These are phyloP conservation scores for Cercospora brassicicola DNA, from an alignment of 2,329 filamentous ascomycete genomes.

Conservation along the genomic window DNA sequence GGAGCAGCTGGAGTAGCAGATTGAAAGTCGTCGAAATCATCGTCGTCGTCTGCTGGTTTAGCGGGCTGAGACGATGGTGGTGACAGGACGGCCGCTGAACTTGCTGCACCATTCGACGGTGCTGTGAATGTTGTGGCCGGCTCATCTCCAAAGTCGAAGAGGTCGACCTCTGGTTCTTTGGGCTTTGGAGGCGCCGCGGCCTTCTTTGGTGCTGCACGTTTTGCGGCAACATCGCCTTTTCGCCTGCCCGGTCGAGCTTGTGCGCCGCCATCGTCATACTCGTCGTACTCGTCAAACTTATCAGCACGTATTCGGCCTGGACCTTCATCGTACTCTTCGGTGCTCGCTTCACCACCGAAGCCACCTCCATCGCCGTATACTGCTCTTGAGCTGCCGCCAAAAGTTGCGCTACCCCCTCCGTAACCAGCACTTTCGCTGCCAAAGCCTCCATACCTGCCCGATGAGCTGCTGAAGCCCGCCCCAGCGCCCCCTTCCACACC, in stretches of 20 bases:
- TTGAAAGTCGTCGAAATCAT: constrained; percentile 95
- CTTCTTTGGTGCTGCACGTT: constrained; percentile 50
- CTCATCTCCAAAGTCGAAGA: constrained; percentile 82
- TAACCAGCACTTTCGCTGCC: constrained; percentile 67
- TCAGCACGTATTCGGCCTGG: constrained; percentile 59
- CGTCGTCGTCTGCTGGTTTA: constrained; percentile 68
- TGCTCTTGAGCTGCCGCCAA: constrained; percentile 65
- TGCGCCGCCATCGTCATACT: constrained; percentile 76
- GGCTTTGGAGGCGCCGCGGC: constrained; percentile 72
- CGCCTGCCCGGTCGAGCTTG: constrained; percentile 53
- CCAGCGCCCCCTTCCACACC: constrained; percentile 82
- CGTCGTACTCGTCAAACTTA: constrained; percentile 95
- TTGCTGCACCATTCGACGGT: constrained; percentile 47
- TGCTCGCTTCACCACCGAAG: constrained; percentile 71
- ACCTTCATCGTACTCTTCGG: constrained; percentile 62
- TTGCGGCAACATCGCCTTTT: constrained; percentile 47
- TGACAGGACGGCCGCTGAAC: constrained; percentile 29
- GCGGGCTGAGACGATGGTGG: constrained; percentile 24
- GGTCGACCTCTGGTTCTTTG: constrained; percentile 84
- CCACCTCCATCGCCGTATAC: constrained; percentile 97
- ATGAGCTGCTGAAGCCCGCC: constrained; percentile 54
- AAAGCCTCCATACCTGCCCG: constrained; percentile 79
- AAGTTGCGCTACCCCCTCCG: constrained; percentile 45
- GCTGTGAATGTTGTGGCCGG: constrained; percentile 36
- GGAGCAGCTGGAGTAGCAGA: constrained; percentile 68